Evolutionary conservation across 495 filamentous ascomycete species (phyloP).

Genomic region (Margaritispora aquatica): DNA sequence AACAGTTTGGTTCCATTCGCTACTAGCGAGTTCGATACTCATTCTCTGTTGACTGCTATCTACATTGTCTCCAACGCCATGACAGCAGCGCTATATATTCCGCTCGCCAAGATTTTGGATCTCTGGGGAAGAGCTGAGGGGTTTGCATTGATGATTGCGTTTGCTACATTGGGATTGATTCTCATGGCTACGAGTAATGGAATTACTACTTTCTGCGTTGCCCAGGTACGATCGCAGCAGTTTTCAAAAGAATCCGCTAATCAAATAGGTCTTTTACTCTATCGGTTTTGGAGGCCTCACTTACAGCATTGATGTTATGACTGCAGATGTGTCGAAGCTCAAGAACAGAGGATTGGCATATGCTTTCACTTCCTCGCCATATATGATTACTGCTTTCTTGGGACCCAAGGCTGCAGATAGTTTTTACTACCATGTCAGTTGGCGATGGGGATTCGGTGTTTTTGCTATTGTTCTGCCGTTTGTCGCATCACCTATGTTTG

Average conservation of each 20-base stretch:
- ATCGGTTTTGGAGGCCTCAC: slow-evolving; percentile 39
- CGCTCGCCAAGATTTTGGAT: slow-evolving; percentile 54
- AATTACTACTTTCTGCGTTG: slow-evolving; percentile 32
- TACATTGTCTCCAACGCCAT: slow-evolving; percentile 48
- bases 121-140: slow-evolving; percentile 42
- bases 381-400: slow-evolving; percentile 49
- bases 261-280: slow-evolving; percentile 24
- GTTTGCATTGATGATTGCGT: slow-evolving; percentile 26
- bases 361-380: slow-evolving; percentile 51
- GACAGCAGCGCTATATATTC: slow-evolving; percentile 52
- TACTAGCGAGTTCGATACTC: slow-evolving; percentile 26
- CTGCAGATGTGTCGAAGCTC: slow-evolving; percentile 53
- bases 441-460: slow-evolving; percentile 53
- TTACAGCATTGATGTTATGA: slow-evolving; percentile 49
- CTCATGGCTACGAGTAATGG: slow-evolving; percentile 36
- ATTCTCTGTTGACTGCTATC: slow-evolving; percentile 29
- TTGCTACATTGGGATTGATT: slow-evolving; percentile 27
- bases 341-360: slow-evolving; percentile 50
- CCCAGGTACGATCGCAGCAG: slow-evolving; percentile 21
- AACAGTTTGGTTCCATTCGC: slow-evolving; percentile 26
- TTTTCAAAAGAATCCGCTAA: slow-evolving; percentile 1
- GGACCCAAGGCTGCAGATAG: slow-evolving; percentile 34
- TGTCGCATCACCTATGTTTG: slow-evolving; percentile 36
- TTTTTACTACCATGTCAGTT: slow-evolving; percentile 34
- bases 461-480: slow-evolving; percentile 47